These are phyloP conservation scores for Akanthomyces uredinophilus DNA, from an alignment of 2,329 filamentous ascomycete genomes.

Conservation along the genomic window DNA sequence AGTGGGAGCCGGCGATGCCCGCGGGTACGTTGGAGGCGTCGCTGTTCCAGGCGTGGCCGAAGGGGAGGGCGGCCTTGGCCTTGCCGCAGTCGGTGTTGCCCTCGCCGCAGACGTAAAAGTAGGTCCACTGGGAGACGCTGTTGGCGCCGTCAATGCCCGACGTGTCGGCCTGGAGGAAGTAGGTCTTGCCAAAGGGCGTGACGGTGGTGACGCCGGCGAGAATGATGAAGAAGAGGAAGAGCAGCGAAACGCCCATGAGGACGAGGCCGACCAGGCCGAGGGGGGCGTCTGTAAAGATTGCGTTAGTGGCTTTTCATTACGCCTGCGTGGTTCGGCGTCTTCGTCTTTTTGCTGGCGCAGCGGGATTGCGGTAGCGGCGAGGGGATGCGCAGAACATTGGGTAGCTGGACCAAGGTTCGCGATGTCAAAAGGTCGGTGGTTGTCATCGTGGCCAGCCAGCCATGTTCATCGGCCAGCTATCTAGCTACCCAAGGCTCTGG, in stretches of 20 bases:
- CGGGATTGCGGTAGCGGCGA: background rate
- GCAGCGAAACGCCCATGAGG: slow-evolving; percentile 46
- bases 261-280: slow-evolving; percentile 41
- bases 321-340: background rate
- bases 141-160: slow-evolving; percentile 64
- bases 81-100: slow-evolving; percentile 60
- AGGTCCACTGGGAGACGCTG: slow-evolving; percentile 75
- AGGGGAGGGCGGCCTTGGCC: slow-evolving; percentile 57
- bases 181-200: slow-evolving; percentile 66
- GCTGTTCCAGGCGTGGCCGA: slow-evolving; percentile 65
- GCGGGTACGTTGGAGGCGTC: slow-evolving; percentile 38
- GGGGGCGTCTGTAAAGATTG: slow-evolving; percentile 30
- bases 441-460: background rate
- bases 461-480: background rate
- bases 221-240: slow-evolving; percentile 56
- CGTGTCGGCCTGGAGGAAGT: slow-evolving; percentile 80
- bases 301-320: background rate
- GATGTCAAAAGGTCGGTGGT: background rate
- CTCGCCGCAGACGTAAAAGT: slow-evolving; percentile 74
- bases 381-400: background rate
- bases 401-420: background rate
- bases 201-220: slow-evolving; percentile 46
- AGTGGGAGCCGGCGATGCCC: slow-evolving; percentile 46
- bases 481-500: background rate
- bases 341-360: background rate